Base-by-base conservation (phyloP, 2,329 filamentous ascomycete species). In the Hypoxylon sp. region DNA sequence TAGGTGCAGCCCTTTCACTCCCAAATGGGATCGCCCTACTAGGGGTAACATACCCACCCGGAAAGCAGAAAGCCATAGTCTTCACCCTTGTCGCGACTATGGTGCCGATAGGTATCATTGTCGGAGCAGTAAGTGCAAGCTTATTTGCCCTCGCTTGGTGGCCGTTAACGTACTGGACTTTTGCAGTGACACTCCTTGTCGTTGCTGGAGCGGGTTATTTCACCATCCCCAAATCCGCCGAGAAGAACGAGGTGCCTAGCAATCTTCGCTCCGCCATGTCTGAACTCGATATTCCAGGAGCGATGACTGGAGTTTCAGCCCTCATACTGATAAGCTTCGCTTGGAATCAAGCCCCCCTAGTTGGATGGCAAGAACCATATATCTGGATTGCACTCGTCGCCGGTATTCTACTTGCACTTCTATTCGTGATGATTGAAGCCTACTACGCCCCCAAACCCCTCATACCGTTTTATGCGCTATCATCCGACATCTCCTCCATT, bases 11-110 rank as follows among this genome's bases (percentile, higher is more conserved):
- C 0, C 80, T 92, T 34, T 79, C 85, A 10, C 79, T 92, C 23
- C 90, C 90, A 0, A 92, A 91, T 67, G 88, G 82, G 0, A 77
- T 92, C 21, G 89, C 89, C 2, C 81, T 93, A 11, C 76, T 92
- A 0, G 89, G 88, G 1, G 80, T 81, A 0, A 82, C 85, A 0
- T 91, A 90, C 69, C 78, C 81, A 0, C 86, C 86, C 0, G 89
- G 89, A 0, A 80, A 77, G 57, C 82, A 84, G 63, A 91, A 90
- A 75, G 83, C 87, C 51, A 86, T 91, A 79, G 82, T 87, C 0
- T 90, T 92, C 67, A 80, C 80, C 2, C 75, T 85, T 2, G 84
- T 86, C 59, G 82, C 82, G 0, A 80, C 81, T 0, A 81, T 82
- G 19, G 82, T 83, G 0, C 84, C 85, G 0, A 74, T 82, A 11